Evolutionary conservation across 2,329 filamentous ascomycete genomes (phyloP), one percentile per base, ranked within the genome.

Genomic region (Pestalotiopsis sp.): DNA sequence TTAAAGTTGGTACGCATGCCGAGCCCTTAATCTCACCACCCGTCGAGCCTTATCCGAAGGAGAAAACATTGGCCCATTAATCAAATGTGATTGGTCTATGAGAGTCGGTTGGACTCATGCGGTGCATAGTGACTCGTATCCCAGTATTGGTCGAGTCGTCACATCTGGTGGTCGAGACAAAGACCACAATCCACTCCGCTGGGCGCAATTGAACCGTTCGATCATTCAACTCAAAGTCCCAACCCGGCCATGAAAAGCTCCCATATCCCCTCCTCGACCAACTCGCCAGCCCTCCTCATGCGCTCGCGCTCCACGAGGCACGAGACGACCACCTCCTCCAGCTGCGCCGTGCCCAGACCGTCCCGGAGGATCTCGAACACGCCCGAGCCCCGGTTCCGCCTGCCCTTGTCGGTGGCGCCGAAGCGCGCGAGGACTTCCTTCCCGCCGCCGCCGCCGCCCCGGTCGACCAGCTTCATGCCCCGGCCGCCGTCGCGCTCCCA

Each of bases 301-400:
- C 70, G 56, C 67, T 72, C 68, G 25, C 70, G 52, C 69, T 69
- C 69, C 5, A 72, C 68, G 6, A 69, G 62, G 49, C 70, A 72
- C 6, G 66, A 63, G 49, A 72, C 25, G 39, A 70, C 64, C 27
- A 72, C 64, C 62, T 72, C 70, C 59, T 70, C 68, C n/a, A 69
- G 20, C 67, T 70, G 70, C 1, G 63, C 31, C 12, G 58, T 25
- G 1, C 12, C 49, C 23, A 71, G 27, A 1, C 69, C 67, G 14
- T 68, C 68, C 25, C 60, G n/a, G 14, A 68, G 23, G 7, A 72
- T 66, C 14, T 72, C 69, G 25, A 72, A 69, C 23, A 66, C 56
- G 1, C 70, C 69, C 25, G 62, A 64, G 17, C 70, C 69, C 25
- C 66, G 68, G 11, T 68, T 70, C 64, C 64, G 27, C 64, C 66